Evolutionary conservation across 2,329 filamentous ascomycete species (phyloP).

Genomic region (Raffaelea albimanens): DNA sequence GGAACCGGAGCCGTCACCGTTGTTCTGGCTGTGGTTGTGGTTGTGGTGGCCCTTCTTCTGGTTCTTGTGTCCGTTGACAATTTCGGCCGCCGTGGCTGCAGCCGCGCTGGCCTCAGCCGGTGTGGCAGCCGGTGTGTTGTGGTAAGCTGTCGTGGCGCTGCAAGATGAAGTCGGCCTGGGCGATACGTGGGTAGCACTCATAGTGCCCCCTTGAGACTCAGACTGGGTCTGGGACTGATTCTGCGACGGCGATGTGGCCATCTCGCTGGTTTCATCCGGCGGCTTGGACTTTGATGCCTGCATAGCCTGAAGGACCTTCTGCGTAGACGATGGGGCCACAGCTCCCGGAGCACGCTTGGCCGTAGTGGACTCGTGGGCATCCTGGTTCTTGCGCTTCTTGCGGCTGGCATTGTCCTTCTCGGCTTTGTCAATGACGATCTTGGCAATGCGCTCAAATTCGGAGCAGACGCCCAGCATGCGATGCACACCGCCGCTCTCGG

Average conservation of each 20-base stretch:
- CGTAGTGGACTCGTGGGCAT: constrained; percentile 15
- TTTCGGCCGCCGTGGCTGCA: constrained; percentile 12
- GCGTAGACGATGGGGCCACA: rapidly evolving
- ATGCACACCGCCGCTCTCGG: constrained; percentile 81
- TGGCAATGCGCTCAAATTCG: constrained; percentile 94
- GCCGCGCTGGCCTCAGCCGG: constrained; percentile 12
- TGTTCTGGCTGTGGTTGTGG: constrained; percentile 16
- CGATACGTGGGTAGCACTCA: background rate
- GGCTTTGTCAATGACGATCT: constrained; percentile 79
- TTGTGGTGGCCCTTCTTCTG: constrained; percentile 9
- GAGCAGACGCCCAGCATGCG: constrained; percentile 89
- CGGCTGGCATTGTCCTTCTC: constrained; percentile 74
- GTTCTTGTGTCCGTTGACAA: constrained; percentile 13
- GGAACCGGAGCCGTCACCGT: constrained; percentile 10
- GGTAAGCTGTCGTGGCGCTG: constrained; percentile 9
- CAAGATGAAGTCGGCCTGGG: constrained; percentile 8
- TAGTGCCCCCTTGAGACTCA: no score
- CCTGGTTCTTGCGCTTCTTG: constrained; percentile 71
- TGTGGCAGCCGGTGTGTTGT: constrained; percentile 11
- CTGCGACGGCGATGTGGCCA: background rate
- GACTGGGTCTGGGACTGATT: constrained; percentile 3
- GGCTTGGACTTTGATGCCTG: background rate
- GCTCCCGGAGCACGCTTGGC: constrained; percentile 16
- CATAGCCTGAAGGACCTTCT: background rate
- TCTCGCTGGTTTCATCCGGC: background rate